These are phyloP conservation scores for Basidiobolus meristosporus DNA, from an alignment of 371 early-diverging fungal genomes.

Conservation along the genomic window DNA sequence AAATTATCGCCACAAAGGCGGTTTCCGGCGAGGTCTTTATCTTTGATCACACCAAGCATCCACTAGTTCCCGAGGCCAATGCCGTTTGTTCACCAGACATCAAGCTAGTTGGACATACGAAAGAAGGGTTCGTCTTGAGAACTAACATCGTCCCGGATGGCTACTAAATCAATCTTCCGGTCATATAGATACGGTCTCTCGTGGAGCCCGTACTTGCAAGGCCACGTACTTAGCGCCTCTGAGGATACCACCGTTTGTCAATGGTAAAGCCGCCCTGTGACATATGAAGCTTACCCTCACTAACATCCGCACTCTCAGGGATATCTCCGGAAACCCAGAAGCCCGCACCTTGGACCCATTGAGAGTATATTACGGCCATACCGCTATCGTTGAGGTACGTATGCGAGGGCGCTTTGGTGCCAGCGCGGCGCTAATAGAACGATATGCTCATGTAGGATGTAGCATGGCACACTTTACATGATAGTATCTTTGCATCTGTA, in stretches of 20 bases:
- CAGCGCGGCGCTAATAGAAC: no score
- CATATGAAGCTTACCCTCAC: no score
- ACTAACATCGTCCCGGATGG: neutral
- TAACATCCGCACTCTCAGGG: constrained; percentile 34
- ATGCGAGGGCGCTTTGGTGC: no score
- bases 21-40: constrained; percentile 77
- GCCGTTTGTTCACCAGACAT: constrained; percentile 74
- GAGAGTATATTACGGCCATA: constrained; percentile 60
- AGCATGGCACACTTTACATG: constrained; percentile 70
- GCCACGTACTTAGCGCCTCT: constrained; percentile 62
- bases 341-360: constrained; percentile 48
- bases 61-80: constrained; percentile 47
- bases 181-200: constrained; percentile 41
- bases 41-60: constrained; percentile 93
- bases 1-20: constrained; percentile 90
- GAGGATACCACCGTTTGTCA: constrained; percentile 76
- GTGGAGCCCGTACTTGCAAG: constrained; percentile 43
- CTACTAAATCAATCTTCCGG: no score
- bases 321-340: constrained; percentile 52
- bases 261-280: no score
- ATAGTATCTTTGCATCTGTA: constrained; percentile 81
- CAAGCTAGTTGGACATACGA: constrained; percentile 69
- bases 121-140: constrained; percentile 65
- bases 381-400: constrained; percentile 71
- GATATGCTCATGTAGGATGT: constrained; percentile 44